Percentiles rank a stretch among this genome's conserved stretches.
phyloP scores from a whole-genome alignment of 176 grass and related monocot species.

The Ananas comosus region DNA sequence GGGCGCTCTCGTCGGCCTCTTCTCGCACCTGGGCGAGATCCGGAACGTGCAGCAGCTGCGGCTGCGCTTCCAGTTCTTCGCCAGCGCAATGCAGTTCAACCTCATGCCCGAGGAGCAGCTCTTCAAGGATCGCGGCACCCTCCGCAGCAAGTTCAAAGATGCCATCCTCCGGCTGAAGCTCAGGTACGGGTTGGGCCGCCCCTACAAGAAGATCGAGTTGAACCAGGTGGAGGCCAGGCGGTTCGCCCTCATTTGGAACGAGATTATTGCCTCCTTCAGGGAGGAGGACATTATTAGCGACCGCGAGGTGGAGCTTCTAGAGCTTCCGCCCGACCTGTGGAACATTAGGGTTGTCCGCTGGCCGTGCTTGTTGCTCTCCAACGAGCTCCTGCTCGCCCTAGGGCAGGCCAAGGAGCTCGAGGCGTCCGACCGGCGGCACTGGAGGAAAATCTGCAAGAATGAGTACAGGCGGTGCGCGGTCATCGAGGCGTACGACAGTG shows the following conservation, averaged over 20 bases:
- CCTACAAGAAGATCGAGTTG: conserved; percentile 78
- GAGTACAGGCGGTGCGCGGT: conserved; percentile 88
- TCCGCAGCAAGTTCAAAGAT: conserved; percentile 54
- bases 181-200: conserved; percentile 76
- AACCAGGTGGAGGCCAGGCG: conserved; percentile 76
- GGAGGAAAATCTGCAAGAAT: conserved; percentile 53
- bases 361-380: conserved; percentile 85
- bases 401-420: conserved; percentile 66
- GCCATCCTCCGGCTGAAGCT: conserved; percentile 73
- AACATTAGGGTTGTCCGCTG: conserved; percentile 77
- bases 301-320: conserved; percentile 83
- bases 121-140: conserved; percentile 29
- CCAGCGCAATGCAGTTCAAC: conserved; percentile 97
- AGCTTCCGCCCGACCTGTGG: conserved; percentile 69
- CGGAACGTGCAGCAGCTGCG: conserved; percentile 78
- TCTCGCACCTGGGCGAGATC: conserved; percentile 93
- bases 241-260: conserved; percentile 94
- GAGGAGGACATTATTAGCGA: conserved; percentile 94
- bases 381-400: conserved; percentile 79
- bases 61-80: conserved; percentile 96
- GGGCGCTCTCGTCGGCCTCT: conserved; percentile 71
- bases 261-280: conserved; percentile 81
- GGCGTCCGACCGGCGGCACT: conserved; percentile 55
- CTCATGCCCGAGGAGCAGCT: conserved; percentile 73
- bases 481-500: conserved; percentile 80